phyloP scores from a whole-genome alignment of 192 early-diverging fungal genomes.

The Piromyces finnis region DNA sequence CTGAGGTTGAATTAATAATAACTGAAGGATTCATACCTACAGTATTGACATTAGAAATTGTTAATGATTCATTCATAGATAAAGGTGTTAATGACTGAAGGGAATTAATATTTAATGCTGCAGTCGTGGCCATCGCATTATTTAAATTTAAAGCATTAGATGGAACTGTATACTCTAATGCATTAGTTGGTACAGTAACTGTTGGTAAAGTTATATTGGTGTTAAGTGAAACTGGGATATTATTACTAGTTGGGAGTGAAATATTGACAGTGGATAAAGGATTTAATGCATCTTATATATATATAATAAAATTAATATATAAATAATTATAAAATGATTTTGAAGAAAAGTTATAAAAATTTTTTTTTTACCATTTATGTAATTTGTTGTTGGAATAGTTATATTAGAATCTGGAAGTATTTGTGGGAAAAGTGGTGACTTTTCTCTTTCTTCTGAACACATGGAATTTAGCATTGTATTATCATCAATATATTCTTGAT shows the following conservation, averaged over 20 bases:
- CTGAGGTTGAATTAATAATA: background rate
- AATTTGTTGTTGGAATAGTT: background rate
- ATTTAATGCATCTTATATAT: background rate
- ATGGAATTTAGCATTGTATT: background rate
- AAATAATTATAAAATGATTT: no score
- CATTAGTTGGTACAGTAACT: background rate
- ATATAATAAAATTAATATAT: no score
- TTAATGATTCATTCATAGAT: background rate
- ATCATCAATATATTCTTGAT: background rate
- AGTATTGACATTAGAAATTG: background rate
- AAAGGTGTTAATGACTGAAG: background rate
- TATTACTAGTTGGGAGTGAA: background rate
- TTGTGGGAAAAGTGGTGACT: background rate
- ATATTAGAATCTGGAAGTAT: background rate
- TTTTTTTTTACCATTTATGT: background rate
- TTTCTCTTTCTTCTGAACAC: background rate
- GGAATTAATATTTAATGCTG: background rate
- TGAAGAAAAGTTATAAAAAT: no score
- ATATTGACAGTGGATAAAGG: background rate
- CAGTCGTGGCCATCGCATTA: background rate
- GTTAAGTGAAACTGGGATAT: background rate
- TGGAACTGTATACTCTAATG: background rate
- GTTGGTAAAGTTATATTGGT: background rate
- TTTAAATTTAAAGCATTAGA: background rate
- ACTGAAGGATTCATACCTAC: background rate